phyloP scores from a whole-genome alignment of 768 basidiomycete genomes.

The Tricholomella constricta region DNA sequence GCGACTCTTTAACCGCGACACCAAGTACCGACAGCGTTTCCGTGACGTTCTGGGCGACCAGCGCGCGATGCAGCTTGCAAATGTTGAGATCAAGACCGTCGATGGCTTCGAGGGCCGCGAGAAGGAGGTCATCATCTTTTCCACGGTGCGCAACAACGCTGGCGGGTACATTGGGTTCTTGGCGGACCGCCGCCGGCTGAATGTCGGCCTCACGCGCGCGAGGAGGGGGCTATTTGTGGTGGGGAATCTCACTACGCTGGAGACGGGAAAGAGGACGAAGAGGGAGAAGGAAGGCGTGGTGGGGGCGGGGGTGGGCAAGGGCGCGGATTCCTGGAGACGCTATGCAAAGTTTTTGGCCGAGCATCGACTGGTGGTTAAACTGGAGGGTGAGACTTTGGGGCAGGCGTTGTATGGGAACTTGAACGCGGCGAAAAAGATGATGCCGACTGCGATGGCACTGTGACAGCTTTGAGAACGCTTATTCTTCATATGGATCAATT shows the following conservation, averaged over 20 bases:
- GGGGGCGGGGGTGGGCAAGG: conserved; percentile 35
- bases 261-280: conserved; percentile 40
- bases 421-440: conserved; percentile 19
- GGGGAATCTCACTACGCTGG: conserved; percentile 70
- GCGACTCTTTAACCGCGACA: conserved; percentile 62
- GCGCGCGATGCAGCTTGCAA: conserved; percentile 62
- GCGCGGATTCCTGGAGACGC: conserved; percentile 59
- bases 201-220: conserved; percentile 90
- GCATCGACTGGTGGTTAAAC: conserved; percentile 51
- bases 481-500: too few relatives aligned
- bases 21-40: conserved; percentile 56
- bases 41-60: conserved; percentile 59
- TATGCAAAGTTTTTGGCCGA: conserved; percentile 59
- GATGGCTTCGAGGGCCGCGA: conserved; percentile 95
- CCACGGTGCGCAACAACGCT: conserved; percentile 83
- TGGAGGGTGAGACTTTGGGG: conserved; percentile 44
- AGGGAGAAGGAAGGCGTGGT: conserved; percentile 20
- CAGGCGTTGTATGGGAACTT: conserved; percentile 44
- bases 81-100: conserved; percentile 88
- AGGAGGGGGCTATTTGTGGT: conserved; percentile 83
- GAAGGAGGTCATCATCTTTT: conserved; percentile 91
- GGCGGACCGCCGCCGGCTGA: conserved; percentile 81
- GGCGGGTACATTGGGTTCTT: conserved; percentile 85
- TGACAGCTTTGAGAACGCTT: too few relatives aligned
- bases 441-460: not conserved